Evolutionary conservation across 306 rosid genomes (phyloP).

Genomic region (Elaeagnus macrophylla): DNA sequence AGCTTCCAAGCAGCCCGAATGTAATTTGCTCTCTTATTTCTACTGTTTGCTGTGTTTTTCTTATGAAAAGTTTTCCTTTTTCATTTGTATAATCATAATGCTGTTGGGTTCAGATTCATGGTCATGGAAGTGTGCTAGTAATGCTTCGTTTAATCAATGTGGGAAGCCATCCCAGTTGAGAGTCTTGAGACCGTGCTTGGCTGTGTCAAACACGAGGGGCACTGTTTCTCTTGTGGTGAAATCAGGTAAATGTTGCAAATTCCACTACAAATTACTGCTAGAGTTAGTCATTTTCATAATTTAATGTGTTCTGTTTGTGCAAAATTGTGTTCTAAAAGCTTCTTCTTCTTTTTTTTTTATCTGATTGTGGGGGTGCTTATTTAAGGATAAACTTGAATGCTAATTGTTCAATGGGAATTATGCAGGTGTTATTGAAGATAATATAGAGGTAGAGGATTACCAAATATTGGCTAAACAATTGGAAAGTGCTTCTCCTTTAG

Average conservation of each 20-base stretch:
- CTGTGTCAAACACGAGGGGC: too few relatives aligned
- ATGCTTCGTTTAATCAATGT: too few relatives aligned
- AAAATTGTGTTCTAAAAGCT: too few relatives aligned
- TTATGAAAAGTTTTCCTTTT: neutral
- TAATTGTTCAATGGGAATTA: neutral
- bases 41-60: neutral
- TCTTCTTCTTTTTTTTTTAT: too few relatives aligned
- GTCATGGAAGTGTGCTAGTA: too few relatives aligned
- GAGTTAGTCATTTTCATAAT: neutral
- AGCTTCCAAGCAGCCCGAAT: neutral
- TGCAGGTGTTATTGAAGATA: constrained; percentile 34
- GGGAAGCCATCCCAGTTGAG: too few relatives aligned
- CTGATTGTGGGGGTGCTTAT: neutral
- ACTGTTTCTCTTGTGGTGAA: too few relatives aligned
- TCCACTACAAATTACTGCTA: too few relatives aligned
- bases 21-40: neutral
- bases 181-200: too few relatives aligned
- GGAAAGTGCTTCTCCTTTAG: constrained; percentile 42
- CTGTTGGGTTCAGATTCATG: too few relatives aligned
- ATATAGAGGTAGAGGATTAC: constrained; percentile 25
- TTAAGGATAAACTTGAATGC: neutral
- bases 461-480: constrained; percentile 29
- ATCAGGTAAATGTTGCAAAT: too few relatives aligned
- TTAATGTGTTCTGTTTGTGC: neutral
- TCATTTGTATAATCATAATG: neutral